Evolutionary conservation across 164 flowering plant species (phyloP).

Genomic region (Vitis labrusca): DNA sequence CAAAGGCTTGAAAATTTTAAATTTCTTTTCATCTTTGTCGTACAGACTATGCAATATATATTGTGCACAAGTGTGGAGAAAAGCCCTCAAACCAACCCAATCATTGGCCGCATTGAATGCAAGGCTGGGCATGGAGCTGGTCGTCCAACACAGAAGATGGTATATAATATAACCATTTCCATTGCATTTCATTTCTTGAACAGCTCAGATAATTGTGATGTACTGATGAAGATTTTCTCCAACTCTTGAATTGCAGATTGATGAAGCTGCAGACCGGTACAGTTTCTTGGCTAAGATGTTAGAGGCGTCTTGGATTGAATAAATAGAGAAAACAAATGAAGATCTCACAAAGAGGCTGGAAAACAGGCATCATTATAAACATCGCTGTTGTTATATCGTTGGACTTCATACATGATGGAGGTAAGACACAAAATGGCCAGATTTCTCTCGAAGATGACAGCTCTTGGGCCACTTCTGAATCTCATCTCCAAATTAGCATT

Average conservation of each 20-base stretch:
- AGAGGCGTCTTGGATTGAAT: slow-evolving; percentile 59
- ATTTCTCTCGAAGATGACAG: too few species aligned
- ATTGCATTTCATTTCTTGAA: neutral
- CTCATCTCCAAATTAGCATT: too few species aligned
- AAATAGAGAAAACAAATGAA: neutral
- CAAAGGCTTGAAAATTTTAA: neutral
- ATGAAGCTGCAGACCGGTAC: slow-evolving; percentile 80
- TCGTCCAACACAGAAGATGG: slow-evolving; percentile 90
- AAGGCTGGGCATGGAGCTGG: slow-evolving; percentile 99
- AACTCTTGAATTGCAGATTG: slow-evolving; percentile 51
- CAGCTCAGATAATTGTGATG: neutral
- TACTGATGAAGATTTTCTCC: neutral
- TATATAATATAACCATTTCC: slow-evolving; percentile 14
- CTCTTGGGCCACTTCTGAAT: too few species aligned
- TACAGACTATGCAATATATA: slow-evolving; percentile 85
- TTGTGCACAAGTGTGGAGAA: slow-evolving; percentile 83
- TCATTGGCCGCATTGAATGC: slow-evolving; percentile 83
- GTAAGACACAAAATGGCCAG: too few species aligned
- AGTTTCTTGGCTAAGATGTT: slow-evolving; percentile 80
- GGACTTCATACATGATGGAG: too few species aligned
- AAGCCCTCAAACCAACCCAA: slow-evolving; percentile 93
- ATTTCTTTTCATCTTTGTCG: neutral
- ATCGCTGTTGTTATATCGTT: too few species aligned
- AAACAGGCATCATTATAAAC: too few species aligned
- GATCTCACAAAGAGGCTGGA: too few species aligned